Conservation (phyloP, 2,329 filamentous ascomycete genomes). For the Epichloe coenophiala region DNA sequence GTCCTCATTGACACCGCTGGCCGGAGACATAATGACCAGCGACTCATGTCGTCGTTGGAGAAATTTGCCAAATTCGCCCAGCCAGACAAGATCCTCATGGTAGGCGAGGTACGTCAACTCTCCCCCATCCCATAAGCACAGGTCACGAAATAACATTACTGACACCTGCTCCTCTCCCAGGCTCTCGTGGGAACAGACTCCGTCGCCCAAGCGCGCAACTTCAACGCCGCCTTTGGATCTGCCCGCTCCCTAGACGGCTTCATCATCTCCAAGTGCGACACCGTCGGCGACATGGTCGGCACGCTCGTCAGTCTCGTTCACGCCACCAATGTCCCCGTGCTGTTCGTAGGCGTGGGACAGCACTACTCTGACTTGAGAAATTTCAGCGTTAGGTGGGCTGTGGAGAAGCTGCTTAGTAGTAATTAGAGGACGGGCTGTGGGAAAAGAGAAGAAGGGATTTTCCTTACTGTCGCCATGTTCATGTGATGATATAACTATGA, state of each 20-base stretch:
- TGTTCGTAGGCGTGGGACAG: constrained; percentile 71
- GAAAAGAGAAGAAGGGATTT: too few relatives aligned
- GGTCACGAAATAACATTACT: not conserved
- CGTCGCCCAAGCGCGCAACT: constrained; percentile 90
- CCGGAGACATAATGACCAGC: constrained; percentile 84
- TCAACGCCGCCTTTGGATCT: constrained; percentile 81
- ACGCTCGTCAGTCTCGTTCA: constrained; percentile 95
- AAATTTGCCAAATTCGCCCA: constrained; percentile 95
- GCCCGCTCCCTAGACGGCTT: constrained; percentile 80
- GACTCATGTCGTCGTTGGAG: constrained; percentile 90
- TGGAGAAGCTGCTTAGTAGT: constrained; percentile 48
- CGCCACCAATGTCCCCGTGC: constrained; percentile 87
- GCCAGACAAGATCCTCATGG: constrained; percentile 99
- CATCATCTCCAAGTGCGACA: constrained; percentile 97
- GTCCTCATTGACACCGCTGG: constrained; percentile 96
- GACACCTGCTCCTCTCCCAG: constrained; percentile 16
- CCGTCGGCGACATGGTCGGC: constrained; percentile 96
- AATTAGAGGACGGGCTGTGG: constrained; percentile 16
- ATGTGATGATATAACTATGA: too few relatives aligned
- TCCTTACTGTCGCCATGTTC: too few relatives aligned
- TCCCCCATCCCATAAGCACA: constrained; percentile 1
- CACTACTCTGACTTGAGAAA: constrained; percentile 56
- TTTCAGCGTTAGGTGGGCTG: constrained; percentile 57
- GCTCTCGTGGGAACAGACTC: constrained; percentile 91
- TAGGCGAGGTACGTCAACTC: constrained; percentile 37